Evolutionary conservation across 345 rosid species (phyloP), one percentile per base, ranked within the genome.

Genomic region (Aquilaria malaccensis): DNA sequence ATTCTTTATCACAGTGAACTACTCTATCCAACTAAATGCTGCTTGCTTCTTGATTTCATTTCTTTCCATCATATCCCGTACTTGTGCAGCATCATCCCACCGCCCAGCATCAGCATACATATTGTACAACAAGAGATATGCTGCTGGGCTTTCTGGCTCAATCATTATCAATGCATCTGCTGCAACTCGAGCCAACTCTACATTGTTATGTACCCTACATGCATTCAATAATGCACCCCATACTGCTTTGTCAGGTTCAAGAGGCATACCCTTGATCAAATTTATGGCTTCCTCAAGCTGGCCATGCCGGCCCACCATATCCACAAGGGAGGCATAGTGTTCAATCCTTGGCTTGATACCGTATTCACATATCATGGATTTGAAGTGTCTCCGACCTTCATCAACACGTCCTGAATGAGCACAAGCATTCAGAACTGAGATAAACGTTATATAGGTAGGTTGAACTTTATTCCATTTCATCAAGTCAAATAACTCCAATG

Each of bases 181-280:
- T 10, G 67, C 67, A 55, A 64, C 67, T 46, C 33, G 60, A 55
- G 67, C 67, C 47, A 64, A 64, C 14, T 64, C 61, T 10, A 64
- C 33, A 64, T 64, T 64, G 33, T 64, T 64, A 46, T 64, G 67
- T 9, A 64, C 12, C 31, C 55, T 64, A 55, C 67, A 64, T 10
- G 54, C 60, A 64, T 60, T 41, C 6, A 64, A 31, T 13, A 55
- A 13, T 30, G 67, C 67, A 29, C 67, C 67, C 61, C 55, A 64
- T 22, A 64, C 54, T 55, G 52, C 54, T 45, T 64, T 55, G 56
- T 64, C 67, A 13, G 67, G 55, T 46, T 64, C 60, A 47, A 64
- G 47, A n/a, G 61, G 67, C 67, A 55, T 64, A n/a, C 61, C 56
- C 22, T 55, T 64, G 46, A 64, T 46, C 13, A 64, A 30, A 55